phyloP scores from a whole-genome alignment of 139 green algal species.

The Dunaliella primolecta region DNA sequence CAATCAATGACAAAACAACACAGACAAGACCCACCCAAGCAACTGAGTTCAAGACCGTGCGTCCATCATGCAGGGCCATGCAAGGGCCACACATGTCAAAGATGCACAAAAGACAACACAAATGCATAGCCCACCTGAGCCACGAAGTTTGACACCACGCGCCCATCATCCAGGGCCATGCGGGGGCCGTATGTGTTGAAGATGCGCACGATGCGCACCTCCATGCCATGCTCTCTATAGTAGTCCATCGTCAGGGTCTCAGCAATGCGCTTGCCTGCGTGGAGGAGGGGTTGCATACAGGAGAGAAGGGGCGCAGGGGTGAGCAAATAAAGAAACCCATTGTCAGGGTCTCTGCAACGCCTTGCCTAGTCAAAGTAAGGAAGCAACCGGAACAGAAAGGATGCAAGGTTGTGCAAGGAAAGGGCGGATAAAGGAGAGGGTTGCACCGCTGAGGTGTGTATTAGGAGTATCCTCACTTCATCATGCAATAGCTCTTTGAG shows the following conservation, averaged over 20 bases:
- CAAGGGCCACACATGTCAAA: too few species aligned
- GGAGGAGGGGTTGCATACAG: neutral
- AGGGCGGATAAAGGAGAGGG: too few species aligned
- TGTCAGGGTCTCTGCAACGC: too few species aligned
- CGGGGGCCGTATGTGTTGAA: constrained; percentile 99
- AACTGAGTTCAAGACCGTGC: constrained; percentile 88
- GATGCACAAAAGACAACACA: too few species aligned
- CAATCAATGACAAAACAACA: too few species aligned
- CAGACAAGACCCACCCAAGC: constrained; percentile 18
- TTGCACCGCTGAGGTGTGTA: too few species aligned
- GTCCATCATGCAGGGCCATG: constrained; percentile 45
- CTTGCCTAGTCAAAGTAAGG: neutral
- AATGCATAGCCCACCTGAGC: constrained; percentile 62
- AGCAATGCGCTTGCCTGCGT: constrained; percentile 92
- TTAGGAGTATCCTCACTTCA: too few species aligned
- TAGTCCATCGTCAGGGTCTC: constrained; percentile 98
- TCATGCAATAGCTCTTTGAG: too few species aligned
- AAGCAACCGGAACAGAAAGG: neutral
- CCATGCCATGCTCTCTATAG: constrained; percentile 81
- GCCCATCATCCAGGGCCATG: constrained; percentile 98
- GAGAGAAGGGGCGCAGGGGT: neutral
- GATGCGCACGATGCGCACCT: constrained; percentile 94
- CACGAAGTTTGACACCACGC: constrained; percentile 99
- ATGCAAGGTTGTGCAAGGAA: too few species aligned
- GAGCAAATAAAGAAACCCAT: neutral